phyloP scores from a whole-genome alignment of 2,329 filamentous ascomycete genomes.

The Claviceps pazoutovae region DNA sequence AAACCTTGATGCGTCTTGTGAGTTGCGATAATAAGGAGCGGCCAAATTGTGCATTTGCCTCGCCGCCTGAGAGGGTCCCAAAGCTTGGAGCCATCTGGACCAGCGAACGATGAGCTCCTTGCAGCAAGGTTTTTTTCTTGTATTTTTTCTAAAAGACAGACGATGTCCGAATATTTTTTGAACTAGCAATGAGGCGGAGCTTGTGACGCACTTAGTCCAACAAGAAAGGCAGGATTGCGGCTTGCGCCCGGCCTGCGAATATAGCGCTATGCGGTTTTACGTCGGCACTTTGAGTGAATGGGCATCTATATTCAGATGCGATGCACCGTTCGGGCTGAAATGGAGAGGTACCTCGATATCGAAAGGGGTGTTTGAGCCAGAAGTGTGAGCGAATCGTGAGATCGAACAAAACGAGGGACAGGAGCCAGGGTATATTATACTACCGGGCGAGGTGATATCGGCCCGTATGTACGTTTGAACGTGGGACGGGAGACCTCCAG shows the following conservation, averaged over 20 bases:
- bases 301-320: not conserved
- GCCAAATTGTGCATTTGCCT: constrained; percentile 20
- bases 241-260: not conserved
- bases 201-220: not conserved
- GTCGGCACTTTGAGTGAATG: not conserved
- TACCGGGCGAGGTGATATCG: constrained; percentile 12
- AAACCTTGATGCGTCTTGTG: constrained; percentile 44
- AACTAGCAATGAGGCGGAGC: constrained; percentile 3
- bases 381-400: not conserved
- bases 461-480: constrained; percentile 6
- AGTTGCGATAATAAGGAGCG: constrained; percentile 22
- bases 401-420: not conserved
- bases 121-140: too few species aligned
- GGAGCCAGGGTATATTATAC: constrained; percentile 4
- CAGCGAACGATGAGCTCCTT: constrained; percentile 2
- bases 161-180: not conserved
- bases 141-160: not conserved
- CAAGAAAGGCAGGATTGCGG: constrained; percentile 1
- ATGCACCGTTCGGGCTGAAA: not conserved
- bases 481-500: constrained; percentile 8
- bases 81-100: constrained; percentile 28
- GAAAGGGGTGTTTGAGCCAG: not conserved
- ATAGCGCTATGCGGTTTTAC: not conserved
- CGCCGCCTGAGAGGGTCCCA: constrained; percentile 16
- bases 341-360: not conserved